Base-by-base conservation (phyloP, 768 basidiomycete species). In the Paxillus involutus region DNA sequence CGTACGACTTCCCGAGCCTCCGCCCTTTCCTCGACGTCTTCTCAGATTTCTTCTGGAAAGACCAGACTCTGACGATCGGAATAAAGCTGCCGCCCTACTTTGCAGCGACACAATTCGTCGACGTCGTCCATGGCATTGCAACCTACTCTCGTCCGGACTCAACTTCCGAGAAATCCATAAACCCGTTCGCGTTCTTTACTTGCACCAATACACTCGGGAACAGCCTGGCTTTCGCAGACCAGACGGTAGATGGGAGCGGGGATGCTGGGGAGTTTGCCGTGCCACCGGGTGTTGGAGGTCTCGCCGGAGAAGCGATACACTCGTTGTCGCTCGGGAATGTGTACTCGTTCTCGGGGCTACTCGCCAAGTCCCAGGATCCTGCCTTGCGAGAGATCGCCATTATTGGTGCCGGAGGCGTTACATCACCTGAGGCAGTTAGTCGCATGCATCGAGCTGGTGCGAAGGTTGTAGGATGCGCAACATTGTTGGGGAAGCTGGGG, bases 391-490 rank as follows among this genome's bases (percentile, higher is more conserved):
- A 72, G 3, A 80, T 92, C 51, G 73, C 73, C 47, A 74, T 94
- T 51, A 80, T 94, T 44, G 93, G 91, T 2, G 86, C 88, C n/a
- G 92, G 93, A 1, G 92, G 92, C 6, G 89, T 92, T 16, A 85
- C 80, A 2, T 80, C 80, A 19, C 71, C 74, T 6, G 85, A 73
- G 19, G 85, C 82, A 2, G 82, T 77, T 12, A 66, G 71, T 49
- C 77, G 92, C 51, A 94, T 94, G 90, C 72, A 74, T n/a, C 73
- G 74, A 44, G 89, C 83, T 10, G 91, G 92, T 3, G 92, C 92
- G 9, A 70, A 74, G 45, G 82, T 85, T 1, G 85, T 94, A 6
- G 93, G 82, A 13, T 77, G 79, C 59, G 83, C 84, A 17, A 84
- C 82, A 2, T 67, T 77, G 29, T 61, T 84, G 26, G 84, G 84